Conservation (phyloP, 768 basidiomycete species). For the Kwoniella pini region DNA sequence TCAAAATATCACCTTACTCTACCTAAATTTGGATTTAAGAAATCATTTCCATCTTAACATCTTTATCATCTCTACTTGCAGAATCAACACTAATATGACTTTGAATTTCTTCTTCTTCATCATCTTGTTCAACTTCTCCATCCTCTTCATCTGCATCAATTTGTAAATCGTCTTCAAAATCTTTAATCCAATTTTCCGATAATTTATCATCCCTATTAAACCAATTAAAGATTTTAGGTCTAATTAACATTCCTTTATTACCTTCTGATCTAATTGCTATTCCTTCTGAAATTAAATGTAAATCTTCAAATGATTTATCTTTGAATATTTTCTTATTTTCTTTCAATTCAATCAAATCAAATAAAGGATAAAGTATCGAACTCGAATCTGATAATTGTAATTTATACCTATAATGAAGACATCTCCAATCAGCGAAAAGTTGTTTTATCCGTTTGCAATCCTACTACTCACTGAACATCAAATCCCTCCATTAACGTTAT, state of each 20-base stretch:
- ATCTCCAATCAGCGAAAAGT: not conserved
- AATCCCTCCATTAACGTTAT: not conserved
- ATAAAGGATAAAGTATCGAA: not conserved
- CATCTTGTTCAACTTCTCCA: not conserved
- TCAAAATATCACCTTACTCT: too few relatives aligned
- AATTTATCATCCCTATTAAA: not conserved
- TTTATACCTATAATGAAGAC: not conserved
- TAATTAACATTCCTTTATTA: slow-evolving; percentile 8
- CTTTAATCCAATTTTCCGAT: not conserved
- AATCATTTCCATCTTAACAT: not conserved
- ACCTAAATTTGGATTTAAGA: too few relatives aligned
- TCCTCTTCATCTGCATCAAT: not conserved
- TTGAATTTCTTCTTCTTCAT: slow-evolving; percentile 2
- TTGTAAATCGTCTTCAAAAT: not conserved
- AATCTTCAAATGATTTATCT: not conserved
- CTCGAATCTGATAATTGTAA: not conserved
- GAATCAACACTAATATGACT: too few relatives aligned
- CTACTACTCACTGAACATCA: not conserved
- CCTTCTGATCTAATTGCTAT: slow-evolving; percentile 7
- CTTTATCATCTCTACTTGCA: too few relatives aligned
- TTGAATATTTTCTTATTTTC: not conserved
- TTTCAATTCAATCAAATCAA: not conserved
- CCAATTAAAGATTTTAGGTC: not conserved
- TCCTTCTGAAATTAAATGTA: not conserved
- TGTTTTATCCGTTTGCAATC: too few relatives aligned